Conservation (phyloP, 495 filamentous ascomycete genomes). For the Aspergillus homomorphus region DNA sequence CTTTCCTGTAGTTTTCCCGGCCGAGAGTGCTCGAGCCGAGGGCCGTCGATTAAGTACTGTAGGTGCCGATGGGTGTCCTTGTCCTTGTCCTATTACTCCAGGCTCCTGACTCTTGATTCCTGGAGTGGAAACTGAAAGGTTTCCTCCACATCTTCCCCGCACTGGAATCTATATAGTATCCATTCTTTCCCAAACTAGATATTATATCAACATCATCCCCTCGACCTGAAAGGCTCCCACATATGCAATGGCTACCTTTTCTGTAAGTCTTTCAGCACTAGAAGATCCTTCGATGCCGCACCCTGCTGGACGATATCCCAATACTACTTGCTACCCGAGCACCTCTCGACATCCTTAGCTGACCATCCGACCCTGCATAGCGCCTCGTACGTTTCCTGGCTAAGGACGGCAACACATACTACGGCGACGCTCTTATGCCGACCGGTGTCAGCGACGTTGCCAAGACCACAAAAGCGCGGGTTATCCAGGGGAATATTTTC, state of each 20-base stretch:
- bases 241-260: constrained; percentile 42
- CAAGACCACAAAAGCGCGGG: constrained; percentile 60
- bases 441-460: constrained; percentile 62
- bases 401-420: constrained; percentile 71
- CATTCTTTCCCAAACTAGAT: too few relatives aligned
- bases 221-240: too few relatives aligned
- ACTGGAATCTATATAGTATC: too few relatives aligned
- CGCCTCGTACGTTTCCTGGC: constrained; percentile 77
- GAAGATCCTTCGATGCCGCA: background rate
- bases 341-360: background rate
- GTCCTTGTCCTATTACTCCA: too few relatives aligned
- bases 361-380: constrained; percentile 32
- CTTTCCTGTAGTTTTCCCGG: constrained; percentile 1
- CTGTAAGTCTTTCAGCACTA: constrained; percentile 25
- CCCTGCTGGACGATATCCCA: background rate
- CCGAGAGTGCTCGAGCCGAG: constrained; percentile 9
- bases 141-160: too few relatives aligned
- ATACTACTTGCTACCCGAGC: background rate
- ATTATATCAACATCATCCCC: too few relatives aligned
- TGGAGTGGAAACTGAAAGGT: too few relatives aligned
- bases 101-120: too few relatives aligned
- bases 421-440: constrained; percentile 79
- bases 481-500: constrained; percentile 75
- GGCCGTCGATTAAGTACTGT: too few relatives aligned
- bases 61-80: too few relatives aligned